Percentiles rank a stretch among this genome's conserved stretches.
phyloP scores from a whole-genome alignment of 768 basidiomycete species.

The Naganishia kalamii region DNA sequence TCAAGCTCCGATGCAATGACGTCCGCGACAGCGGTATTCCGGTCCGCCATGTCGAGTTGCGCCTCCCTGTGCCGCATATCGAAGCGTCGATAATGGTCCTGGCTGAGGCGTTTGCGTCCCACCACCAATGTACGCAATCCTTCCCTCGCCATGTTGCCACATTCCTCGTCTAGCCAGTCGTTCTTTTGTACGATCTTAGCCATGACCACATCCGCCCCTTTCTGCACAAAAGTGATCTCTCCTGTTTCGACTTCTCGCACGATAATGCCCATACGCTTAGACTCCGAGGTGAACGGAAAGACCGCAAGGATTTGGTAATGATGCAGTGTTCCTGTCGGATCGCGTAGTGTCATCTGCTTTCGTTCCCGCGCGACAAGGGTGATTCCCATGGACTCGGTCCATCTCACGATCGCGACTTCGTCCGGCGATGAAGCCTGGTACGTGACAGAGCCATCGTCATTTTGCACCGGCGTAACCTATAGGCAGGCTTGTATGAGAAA shows the following conservation, averaged over 20 bases:
- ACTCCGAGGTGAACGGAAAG: constrained; percentile 97
- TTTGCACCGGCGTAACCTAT: constrained; percentile 88
- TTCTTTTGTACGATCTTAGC: constrained; percentile 86
- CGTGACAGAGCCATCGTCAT: constrained; percentile 88
- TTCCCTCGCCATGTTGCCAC: constrained; percentile 95
- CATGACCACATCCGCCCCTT: constrained; percentile 99
- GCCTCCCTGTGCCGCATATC: constrained; percentile 66
- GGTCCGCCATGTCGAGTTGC: constrained; percentile 62
- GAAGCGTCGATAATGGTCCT: constrained; percentile 68
- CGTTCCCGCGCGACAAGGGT: constrained; percentile 84
- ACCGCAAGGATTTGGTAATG: constrained; percentile 82
- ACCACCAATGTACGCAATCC: constrained; percentile 90
- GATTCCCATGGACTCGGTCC: constrained; percentile 91
- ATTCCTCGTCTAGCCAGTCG: constrained; percentile 98
- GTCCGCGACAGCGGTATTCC: constrained; percentile 70
- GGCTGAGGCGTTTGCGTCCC: constrained; percentile 67
- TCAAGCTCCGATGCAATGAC: constrained; percentile 75
- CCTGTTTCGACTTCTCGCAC: constrained; percentile 69
- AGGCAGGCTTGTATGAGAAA: not conserved
- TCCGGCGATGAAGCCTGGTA: constrained; percentile 99
- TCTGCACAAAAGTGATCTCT: constrained; percentile 84
- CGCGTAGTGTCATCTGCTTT: constrained; percentile 75
- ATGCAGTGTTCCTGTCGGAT: constrained; percentile 59
- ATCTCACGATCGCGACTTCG: constrained; percentile 95
- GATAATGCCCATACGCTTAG: constrained; percentile 98